Conservation (phyloP, 2,329 filamentous ascomycete species). For the Didymella pinodella region DNA sequence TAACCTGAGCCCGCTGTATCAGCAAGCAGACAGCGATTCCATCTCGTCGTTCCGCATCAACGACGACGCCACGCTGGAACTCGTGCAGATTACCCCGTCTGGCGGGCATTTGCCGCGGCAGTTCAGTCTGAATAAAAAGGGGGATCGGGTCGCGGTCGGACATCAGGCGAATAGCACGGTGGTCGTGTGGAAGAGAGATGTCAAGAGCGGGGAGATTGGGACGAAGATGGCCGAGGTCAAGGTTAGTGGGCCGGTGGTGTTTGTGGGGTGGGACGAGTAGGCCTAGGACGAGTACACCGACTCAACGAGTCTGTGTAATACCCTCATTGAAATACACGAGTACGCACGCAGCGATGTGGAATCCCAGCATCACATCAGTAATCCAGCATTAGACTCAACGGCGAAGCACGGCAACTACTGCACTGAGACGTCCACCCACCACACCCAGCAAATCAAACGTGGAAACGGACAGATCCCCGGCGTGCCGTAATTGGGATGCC, state of each 20-base stretch:
- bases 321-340: too few species aligned
- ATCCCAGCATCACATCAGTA: too few species aligned
- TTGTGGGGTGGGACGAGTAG: conserved; percentile 25
- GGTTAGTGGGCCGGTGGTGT: conserved; percentile 21
- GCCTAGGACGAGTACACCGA: too few species aligned
- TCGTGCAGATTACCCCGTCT: conserved; percentile 65
- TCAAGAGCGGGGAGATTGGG: conserved; percentile 63
- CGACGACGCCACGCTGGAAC: conserved; percentile 60
- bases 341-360: too few species aligned
- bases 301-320: too few species aligned
- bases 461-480: too few species aligned
- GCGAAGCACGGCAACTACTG: too few species aligned
- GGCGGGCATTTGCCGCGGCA: conserved; percentile 71
- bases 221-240: conserved; percentile 11
- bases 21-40: conserved; percentile 58
- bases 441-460: too few species aligned
- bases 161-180: conserved; percentile 69
- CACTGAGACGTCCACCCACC: too few species aligned
- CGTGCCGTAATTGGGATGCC: too few species aligned
- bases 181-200: conserved; percentile 67
- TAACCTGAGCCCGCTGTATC: conserved; percentile 52
- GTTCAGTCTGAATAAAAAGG: conserved; percentile 70
- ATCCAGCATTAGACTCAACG: too few species aligned
- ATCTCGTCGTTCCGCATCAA: conserved; percentile 58
- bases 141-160: conserved; percentile 69